Conservation (phyloP, 768 basidiomycete species). For the Tricholoma sp. region DNA sequence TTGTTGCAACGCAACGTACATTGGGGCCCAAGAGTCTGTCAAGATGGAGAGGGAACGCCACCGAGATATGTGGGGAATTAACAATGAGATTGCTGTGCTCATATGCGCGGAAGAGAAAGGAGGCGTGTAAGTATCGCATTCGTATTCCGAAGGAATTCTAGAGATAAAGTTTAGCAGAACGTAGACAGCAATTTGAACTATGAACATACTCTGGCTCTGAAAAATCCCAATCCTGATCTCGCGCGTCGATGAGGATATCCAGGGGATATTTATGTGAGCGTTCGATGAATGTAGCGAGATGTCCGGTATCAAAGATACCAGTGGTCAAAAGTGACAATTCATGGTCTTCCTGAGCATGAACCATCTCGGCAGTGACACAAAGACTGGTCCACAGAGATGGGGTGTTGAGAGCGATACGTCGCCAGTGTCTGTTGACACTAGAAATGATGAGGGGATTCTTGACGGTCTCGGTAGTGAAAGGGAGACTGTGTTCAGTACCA, state of each 20-base stretch:
- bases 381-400: constrained; percentile 53
- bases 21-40: constrained; percentile 54
- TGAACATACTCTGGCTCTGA: constrained; percentile 41
- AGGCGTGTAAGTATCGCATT: constrained; percentile 23
- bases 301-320: constrained; percentile 27
- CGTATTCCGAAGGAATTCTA: constrained; percentile 24
- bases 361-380: constrained; percentile 39
- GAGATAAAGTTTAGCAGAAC: background rate
- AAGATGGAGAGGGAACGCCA: constrained; percentile 51
- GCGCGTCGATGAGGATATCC: constrained; percentile 53
- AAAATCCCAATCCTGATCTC: constrained; percentile 58
- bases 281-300: constrained; percentile 35
- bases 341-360: constrained; percentile 15
- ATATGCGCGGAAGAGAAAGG: constrained; percentile 42
- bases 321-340: constrained; percentile 2
- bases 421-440: constrained; percentile 49
- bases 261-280: constrained; percentile 45
- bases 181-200: constrained; percentile 8
- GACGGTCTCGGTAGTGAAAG: constrained; percentile 36
- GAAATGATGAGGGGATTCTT: constrained; percentile 42
- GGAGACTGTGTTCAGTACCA: constrained; percentile 13
- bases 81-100: constrained; percentile 35
- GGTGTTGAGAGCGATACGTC: constrained; percentile 42
- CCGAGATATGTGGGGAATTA: constrained; percentile 47
- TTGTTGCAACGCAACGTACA: constrained; percentile 44